Conservation (phyloP, 306 rosid species). For the Pterocarpus santalinus region DNA sequence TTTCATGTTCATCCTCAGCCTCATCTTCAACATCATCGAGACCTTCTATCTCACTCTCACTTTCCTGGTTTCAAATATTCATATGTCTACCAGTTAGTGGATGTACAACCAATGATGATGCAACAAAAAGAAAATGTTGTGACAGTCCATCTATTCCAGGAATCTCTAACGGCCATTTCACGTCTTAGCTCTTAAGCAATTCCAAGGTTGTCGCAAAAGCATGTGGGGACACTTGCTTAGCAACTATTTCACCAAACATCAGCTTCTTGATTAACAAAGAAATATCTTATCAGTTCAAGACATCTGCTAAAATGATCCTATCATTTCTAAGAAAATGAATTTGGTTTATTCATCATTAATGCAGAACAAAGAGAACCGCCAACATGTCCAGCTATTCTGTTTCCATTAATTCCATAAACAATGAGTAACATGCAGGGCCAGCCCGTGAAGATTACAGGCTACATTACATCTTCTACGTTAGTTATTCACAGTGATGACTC, state of each 20-base stretch:
- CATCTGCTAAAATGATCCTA: neutral
- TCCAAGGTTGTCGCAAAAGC: neutral
- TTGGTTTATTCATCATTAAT: neutral
- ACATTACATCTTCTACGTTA: neutral
- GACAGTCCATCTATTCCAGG: neutral
- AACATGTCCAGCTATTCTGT: neutral
- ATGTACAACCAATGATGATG: neutral
- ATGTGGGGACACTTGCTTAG: neutral
- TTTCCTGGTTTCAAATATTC: slow-evolving; percentile 57
- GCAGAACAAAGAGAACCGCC: neutral
- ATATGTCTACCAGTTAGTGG: slow-evolving; percentile 24
- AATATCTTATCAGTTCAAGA: neutral
- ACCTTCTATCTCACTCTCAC: slow-evolving; percentile 73
- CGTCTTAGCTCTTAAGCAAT: neutral
- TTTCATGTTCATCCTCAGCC: slow-evolving; percentile 65
- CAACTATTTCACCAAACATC: neutral
- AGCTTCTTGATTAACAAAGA: neutral
- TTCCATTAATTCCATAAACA: neutral
- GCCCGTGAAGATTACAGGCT: neutral
- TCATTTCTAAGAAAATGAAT: neutral
- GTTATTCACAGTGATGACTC: neutral
- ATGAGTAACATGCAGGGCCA: neutral
- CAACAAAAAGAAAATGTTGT: neutral
- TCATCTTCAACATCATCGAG: slow-evolving; percentile 67
- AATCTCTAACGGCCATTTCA: neutral